Evolutionary conservation across 108 stramenopile species (phyloP).

Genomic region (Mayamaea pseudoterrestris): DNA sequence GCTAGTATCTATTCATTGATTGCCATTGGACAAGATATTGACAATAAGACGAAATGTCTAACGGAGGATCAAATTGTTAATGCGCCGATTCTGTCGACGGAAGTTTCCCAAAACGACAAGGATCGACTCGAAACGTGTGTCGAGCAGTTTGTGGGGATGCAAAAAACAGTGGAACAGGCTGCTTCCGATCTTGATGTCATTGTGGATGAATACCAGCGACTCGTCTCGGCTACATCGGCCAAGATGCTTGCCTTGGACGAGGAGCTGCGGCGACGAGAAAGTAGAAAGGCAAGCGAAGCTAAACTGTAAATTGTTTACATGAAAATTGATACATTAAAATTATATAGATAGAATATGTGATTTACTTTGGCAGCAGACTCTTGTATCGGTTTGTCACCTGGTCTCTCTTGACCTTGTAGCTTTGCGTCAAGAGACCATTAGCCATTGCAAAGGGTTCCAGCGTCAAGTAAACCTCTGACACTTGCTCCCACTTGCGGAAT

Average conservation of each 20-base stretch:
- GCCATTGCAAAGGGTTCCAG: conserved; percentile 92
- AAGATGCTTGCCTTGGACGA: conserved; percentile 65
- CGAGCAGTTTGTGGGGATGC: no score
- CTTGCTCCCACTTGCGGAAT: conserved; percentile 77
- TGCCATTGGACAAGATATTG: conserved; percentile 4
- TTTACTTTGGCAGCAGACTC: no score
- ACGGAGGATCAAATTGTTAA: conserved; percentile 30
- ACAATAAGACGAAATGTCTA: background rate
- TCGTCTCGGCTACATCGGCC: conserved; percentile 43
- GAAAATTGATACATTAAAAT: no score
- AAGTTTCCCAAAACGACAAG: no score
- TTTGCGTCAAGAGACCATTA: conserved; percentile 90
- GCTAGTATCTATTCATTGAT: conserved; percentile 39
- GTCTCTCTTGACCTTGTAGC: conserved; percentile 89
- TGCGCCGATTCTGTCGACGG: conserved; percentile 46
- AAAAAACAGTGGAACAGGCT: conserved; percentile 8
- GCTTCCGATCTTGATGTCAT: conserved; percentile 23
- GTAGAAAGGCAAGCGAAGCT: no score
- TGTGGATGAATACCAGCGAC: conserved; percentile 32
- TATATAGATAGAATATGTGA: no score
- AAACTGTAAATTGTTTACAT: no score
- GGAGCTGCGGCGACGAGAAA: conserved; percentile 13
- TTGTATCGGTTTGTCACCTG: conserved; percentile 64
- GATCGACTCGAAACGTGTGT: no score
- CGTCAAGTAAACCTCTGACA: conserved; percentile 55